Base-by-base conservation (phyloP, 768 basidiomycete species). In the Lactarius deliciosus region DNA sequence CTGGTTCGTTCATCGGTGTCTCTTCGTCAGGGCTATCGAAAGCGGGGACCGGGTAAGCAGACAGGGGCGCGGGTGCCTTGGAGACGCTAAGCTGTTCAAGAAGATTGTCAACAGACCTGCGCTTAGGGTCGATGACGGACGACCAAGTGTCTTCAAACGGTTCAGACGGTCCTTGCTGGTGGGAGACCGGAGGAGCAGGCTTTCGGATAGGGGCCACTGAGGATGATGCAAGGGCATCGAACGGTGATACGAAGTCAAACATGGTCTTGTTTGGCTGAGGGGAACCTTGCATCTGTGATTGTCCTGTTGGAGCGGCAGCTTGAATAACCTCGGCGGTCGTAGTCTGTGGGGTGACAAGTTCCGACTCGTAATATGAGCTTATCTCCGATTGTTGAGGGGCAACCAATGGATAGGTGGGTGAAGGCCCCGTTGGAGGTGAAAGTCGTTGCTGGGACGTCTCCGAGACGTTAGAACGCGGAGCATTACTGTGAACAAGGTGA, bases 211-310 rank as follows among this genome's bases (percentile, higher is more conserved):
- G 63, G 50, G 75, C 74, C 0, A 74, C 40, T 11, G 83, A 74
- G n/a, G 81, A 77, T 9, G 85, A 69, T n/a, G 77, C 81, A 56
- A 94, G 82, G 30, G 90, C 91, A 71, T 94, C 92, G 71, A 94
- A 93, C 2, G 92, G 88, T 58, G 91, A 92, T 59, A 89, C 82
- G 68, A 91, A 94, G 45, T 93, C 91, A 71, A 94, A 94, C 83
- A 92, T 86, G 58, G 90, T 89, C 75, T 89, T 88, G 72, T 86
- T 88, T 28, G 88, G 83, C 50, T 89, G 87, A 36, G 90, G 84
- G 0, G 88, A 85, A 3, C 83, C 79, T 64, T 80, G 83, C 59
- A 81, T 82, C 58, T 76, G 72, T 16, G 63, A 43, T 47, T 68
- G 72, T 36, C 47, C 58, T 22, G 32, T 57, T 55, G 64, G 22